Conservation (phyloP, 2,329 filamentous ascomycete species). For the Colletotrichum sp. region DNA sequence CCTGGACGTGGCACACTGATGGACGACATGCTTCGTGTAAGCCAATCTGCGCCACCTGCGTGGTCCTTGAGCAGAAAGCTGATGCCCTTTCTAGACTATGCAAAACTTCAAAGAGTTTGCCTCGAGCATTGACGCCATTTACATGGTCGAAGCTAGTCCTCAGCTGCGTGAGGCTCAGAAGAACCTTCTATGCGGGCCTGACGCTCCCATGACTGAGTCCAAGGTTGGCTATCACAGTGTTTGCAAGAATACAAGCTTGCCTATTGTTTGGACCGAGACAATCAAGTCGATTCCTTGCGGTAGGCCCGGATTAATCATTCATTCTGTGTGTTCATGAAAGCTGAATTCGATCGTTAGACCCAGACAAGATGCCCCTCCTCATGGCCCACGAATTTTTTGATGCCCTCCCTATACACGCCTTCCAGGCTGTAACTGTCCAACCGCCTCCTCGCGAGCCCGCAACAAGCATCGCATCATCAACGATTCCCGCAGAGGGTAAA, state of each 20-base stretch:
- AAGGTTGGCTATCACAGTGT: conserved; percentile 75
- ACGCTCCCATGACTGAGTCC: conserved; percentile 70
- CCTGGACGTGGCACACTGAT: conserved; percentile 95
- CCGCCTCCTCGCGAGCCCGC: conserved; percentile 19
- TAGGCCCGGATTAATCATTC: conserved; percentile 36
- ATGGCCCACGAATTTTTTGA: conserved; percentile 99
- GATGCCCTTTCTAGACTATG: conserved; percentile 67
- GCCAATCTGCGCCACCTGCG: conserved; percentile 27
- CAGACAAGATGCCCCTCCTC: conserved; percentile 84
- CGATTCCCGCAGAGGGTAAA: conserved; percentile 42
- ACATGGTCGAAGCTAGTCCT: conserved; percentile 92
- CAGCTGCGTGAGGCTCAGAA: conserved; percentile 80
- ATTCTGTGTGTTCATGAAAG: background rate
- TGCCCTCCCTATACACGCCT: conserved; percentile 93
- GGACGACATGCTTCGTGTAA: conserved; percentile 91
- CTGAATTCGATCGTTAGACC: conserved; percentile 43
- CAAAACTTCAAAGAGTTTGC: conserved; percentile 81
- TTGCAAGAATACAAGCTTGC: conserved; percentile 75
- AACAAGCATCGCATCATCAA: conserved; percentile 34
- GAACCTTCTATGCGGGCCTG: conserved; percentile 77
- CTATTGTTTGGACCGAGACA: conserved; percentile 91
- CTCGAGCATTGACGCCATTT: conserved; percentile 81
- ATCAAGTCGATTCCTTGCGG: conserved; percentile 80
- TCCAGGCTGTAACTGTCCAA: conserved; percentile 71
- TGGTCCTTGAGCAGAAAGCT: background rate